Evolutionary conservation across 768 basidiomycete species (phyloP).

Genomic region (Vararia minispora): DNA sequence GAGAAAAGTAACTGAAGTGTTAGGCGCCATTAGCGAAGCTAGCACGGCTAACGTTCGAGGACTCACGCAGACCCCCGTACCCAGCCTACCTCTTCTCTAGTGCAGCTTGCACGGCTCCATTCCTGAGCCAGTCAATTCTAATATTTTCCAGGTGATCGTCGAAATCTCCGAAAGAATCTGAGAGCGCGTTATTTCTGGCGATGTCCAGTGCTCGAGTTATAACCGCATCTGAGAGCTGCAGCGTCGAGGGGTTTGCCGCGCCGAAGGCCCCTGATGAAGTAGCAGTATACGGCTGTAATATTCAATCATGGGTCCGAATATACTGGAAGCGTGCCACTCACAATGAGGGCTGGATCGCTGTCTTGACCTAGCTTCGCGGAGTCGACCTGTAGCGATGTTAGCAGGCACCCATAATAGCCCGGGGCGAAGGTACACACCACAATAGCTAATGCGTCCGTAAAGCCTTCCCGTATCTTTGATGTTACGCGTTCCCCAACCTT

Average conservation of each 20-base stretch:
- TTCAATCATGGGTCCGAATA: not conserved
- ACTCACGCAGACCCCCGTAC: too few species aligned
- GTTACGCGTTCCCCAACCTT: constrained; percentile 58
- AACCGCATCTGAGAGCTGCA: constrained; percentile 23
- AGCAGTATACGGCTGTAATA: not conserved
- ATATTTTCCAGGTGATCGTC: constrained; percentile 78
- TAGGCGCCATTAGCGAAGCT: too few species aligned
- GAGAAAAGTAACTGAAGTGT: too few species aligned
- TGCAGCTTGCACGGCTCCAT: constrained; percentile 19
- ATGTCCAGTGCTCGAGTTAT: constrained; percentile 37
- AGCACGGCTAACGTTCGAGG: too few species aligned
- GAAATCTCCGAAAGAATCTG: constrained; percentile 62
- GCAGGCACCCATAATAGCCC: constrained; percentile 27
- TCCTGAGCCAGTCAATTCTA: constrained; percentile 37
- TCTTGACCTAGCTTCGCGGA: constrained; percentile 5
- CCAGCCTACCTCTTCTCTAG: too few species aligned
- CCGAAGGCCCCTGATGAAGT: not conserved
- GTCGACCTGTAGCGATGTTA: constrained; percentile 31
- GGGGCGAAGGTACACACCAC: constrained; percentile 37
- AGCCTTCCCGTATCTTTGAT: constrained; percentile 39
- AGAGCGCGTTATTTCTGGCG: constrained; percentile 38
- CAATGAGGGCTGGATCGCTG: constrained; percentile 5
- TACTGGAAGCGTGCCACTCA: not conserved
- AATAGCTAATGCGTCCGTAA: constrained; percentile 54
- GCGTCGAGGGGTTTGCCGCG: not conserved